Conservation (phyloP, 441 rosid species). For the Pelargonium cotyledonis region DNA sequence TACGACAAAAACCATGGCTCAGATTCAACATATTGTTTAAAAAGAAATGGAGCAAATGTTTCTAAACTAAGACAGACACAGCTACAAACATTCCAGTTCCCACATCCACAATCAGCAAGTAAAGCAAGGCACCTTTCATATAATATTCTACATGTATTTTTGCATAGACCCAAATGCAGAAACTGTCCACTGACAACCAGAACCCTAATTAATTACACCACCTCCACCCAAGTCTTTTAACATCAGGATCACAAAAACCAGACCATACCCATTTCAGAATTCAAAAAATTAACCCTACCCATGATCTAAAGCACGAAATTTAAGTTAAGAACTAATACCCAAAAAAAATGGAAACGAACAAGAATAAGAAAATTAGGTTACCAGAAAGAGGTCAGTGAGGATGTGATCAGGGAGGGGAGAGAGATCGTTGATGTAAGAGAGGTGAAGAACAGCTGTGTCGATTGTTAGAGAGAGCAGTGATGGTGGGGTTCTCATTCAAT, state of each 20-base stretch:
- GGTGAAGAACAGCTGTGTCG: slow-evolving; percentile 3
- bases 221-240: not conserved
- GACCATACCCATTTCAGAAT: not conserved
- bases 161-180: too few species aligned
- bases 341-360: not conserved
- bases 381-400: slow-evolving; percentile 4
- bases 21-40: not conserved
- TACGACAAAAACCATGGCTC: not conserved
- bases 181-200: not conserved
- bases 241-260: not conserved
- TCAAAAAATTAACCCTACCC: not conserved
- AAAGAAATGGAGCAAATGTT: not conserved
- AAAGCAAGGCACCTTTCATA: too few species aligned
- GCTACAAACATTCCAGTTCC: too few species aligned
- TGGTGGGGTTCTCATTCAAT: slow-evolving; percentile 4
- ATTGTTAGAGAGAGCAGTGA: slow-evolving; percentile 4
- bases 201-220: not conserved
- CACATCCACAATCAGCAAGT: too few species aligned
- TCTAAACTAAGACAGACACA: too few species aligned
- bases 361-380: not conserved
- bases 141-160: too few species aligned
- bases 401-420: slow-evolving; percentile 2
- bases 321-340: not conserved
- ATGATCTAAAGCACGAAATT: not conserved
- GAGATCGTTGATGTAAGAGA: slow-evolving; percentile 4